A percentile compares a stretch with the other conserved stretches of the same genome.
Evolutionary conservation across 2,329 filamentous ascomycete genomes (phyloP).

Genomic region (Calonectria pauciramosa): DNA sequence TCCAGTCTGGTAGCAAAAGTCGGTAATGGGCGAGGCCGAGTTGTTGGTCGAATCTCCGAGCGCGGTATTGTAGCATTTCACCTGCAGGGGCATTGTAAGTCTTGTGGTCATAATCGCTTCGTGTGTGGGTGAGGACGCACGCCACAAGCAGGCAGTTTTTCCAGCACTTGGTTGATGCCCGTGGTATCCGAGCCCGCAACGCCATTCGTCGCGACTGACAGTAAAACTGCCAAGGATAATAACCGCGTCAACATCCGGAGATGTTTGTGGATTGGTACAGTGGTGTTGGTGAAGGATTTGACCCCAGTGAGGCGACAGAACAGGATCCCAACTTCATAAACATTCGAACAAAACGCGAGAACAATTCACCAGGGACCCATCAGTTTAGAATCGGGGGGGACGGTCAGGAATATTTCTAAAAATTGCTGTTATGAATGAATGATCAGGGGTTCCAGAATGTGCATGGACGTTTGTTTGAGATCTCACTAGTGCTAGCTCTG

Average conservation of each 20-base stretch:
- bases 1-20: slow-evolving; percentile 30
- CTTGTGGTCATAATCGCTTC: background rate
- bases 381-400: slow-evolving; percentile 11
- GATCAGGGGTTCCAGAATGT: slow-evolving; percentile 26
- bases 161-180: slow-evolving; percentile 6
- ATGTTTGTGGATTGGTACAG: background rate
- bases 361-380: background rate
- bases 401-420: slow-evolving; percentile 23
- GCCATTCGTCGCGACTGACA: background rate
- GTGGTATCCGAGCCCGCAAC: background rate
- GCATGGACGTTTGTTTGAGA: slow-evolving; percentile 28
- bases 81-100: background rate
- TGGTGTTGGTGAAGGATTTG: slow-evolving; percentile 17
- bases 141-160: slow-evolving; percentile 20
- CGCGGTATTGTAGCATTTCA: slow-evolving; percentile 18
- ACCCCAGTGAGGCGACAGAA: slow-evolving; percentile 13
- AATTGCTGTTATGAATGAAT: slow-evolving; percentile 5
- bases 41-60: background rate
- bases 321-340: background rate
- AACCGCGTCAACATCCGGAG: slow-evolving; percentile 17
- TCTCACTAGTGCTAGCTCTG: slow-evolving; percentile 19
- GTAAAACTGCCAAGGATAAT: slow-evolving; percentile 12
- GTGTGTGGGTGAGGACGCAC: slow-evolving; percentile 6
- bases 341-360: background rate
- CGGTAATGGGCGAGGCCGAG: slow-evolving; percentile 16